phyloP scores from a whole-genome alignment of 371 early-diverging fungal genomes.

The Fennellomyces sp. region DNA sequence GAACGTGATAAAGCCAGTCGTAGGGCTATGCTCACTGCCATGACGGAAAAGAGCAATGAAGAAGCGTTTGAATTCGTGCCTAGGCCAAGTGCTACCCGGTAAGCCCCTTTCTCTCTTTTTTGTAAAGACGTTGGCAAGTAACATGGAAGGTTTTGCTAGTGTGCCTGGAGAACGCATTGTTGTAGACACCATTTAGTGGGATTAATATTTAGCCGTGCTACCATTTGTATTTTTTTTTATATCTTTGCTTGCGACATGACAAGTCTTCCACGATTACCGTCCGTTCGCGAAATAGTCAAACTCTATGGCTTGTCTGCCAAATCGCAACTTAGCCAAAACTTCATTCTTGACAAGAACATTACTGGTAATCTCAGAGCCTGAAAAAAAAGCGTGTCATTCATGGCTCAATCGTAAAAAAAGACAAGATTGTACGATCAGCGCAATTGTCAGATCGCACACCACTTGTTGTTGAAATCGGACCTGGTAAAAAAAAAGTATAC shows the following conservation, averaged over 20 bases:
- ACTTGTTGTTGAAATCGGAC: slow-evolving; percentile 84
- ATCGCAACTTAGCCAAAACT: slow-evolving; percentile 82
- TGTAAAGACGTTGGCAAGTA: too few species aligned
- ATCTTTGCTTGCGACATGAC: slow-evolving; percentile 1
- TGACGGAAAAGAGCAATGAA: not conserved
- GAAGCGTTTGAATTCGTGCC: slow-evolving; percentile 6
- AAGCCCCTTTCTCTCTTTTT: too few species aligned
- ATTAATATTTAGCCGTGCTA: not conserved
- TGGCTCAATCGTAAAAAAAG: slow-evolving; percentile 27
- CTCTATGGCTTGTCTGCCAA: slow-evolving; percentile 79
- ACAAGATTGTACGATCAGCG: slow-evolving; percentile 71
- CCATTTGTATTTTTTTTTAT: not conserved
- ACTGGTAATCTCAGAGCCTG: slow-evolving; percentile 54
- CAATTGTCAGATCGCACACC: slow-evolving; percentile 59
- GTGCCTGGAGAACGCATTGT: too few species aligned
- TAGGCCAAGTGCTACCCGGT: not conserved
- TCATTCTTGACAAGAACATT: slow-evolving; percentile 84
- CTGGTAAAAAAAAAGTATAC: slow-evolving; percentile 52
- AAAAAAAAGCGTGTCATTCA: not conserved
- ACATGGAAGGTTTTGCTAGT: too few species aligned
- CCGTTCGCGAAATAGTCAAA: slow-evolving; percentile 75
- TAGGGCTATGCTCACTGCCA: not conserved
- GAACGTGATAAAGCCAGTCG: not conserved
- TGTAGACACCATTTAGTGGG: too few species aligned
- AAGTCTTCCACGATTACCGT: slow-evolving; percentile 55